A percentile compares a stretch with the other conserved stretches of the same genome.
phyloP scores from a whole-genome alignment of 1,139 yeast species.

The Protomyces inouyei region DNA sequence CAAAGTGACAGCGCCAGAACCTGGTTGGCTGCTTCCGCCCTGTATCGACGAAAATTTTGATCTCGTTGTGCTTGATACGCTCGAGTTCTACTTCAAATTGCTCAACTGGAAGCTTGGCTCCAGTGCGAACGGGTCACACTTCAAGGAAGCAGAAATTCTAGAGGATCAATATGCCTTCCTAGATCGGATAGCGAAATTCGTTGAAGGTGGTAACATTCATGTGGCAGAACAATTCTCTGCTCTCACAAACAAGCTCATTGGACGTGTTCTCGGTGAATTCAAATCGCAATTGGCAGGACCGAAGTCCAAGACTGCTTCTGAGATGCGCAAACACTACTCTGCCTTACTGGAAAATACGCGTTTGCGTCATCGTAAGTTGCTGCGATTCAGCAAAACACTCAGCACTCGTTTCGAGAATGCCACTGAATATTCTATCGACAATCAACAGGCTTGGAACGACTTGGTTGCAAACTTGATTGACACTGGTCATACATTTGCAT shows the following conservation, averaged over 20 bases:
- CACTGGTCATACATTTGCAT: slow-evolving; percentile 71
- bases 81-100: slow-evolving; percentile 64
- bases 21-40: slow-evolving; percentile 71
- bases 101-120: slow-evolving; percentile 73
- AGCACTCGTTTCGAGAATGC: slow-evolving; percentile 74
- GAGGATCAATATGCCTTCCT: slow-evolving; percentile 60
- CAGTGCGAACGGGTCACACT: slow-evolving; percentile 62
- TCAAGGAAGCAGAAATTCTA: slow-evolving; percentile 86
- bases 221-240: slow-evolving; percentile 66
- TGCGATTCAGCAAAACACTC: slow-evolving; percentile 67
- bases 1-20: slow-evolving; percentile 64
- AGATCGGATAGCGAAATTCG: slow-evolving; percentile 63
- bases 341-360: slow-evolving; percentile 80
- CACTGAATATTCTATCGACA: slow-evolving; percentile 58
- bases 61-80: slow-evolving; percentile 65
- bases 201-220: slow-evolving; percentile 80
- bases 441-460: slow-evolving; percentile 45
- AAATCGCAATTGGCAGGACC: slow-evolving; percentile 68
- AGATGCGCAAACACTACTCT: slow-evolving; percentile 74
- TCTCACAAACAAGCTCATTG: slow-evolving; percentile 61
- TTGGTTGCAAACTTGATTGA: slow-evolving; percentile 57
- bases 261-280: slow-evolving; percentile 65
- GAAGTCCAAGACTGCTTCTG: slow-evolving; percentile 51
- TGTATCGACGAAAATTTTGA: slow-evolving; percentile 68
- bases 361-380: slow-evolving; percentile 73